Conservation (phyloP, 1,139 yeast species). For the Geotrichum carabidarum region DNA sequence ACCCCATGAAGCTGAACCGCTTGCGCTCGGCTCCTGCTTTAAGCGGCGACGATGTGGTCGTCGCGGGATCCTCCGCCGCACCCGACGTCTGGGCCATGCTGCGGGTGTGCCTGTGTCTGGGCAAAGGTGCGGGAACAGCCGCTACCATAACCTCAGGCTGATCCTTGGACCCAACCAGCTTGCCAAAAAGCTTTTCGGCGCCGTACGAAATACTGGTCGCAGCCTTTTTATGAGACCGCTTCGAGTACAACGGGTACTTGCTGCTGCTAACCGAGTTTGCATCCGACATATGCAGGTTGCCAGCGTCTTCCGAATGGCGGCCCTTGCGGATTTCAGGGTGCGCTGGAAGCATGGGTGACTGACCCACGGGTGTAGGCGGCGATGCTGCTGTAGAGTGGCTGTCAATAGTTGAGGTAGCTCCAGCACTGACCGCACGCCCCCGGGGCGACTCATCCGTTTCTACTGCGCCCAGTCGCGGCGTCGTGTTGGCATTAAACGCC, state of each 20-base stretch:
- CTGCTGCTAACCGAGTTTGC: not conserved
- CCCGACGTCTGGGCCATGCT: slow-evolving; percentile 7
- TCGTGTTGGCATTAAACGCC: slow-evolving; percentile 3
- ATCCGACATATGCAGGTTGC: slow-evolving; percentile 6
- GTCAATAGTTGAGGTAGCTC: not conserved
- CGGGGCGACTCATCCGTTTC: not conserved
- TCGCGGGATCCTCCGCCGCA: not conserved
- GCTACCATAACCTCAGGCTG: not conserved
- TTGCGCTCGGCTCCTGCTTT: slow-evolving; percentile 22
- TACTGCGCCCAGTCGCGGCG: not conserved
- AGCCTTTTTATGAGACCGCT: slow-evolving; percentile 1
- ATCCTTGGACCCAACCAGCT: slow-evolving; percentile 25
- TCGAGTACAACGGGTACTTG: slow-evolving; percentile 3
- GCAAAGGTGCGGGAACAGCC: not conserved
- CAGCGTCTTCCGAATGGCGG: slow-evolving; percentile 6
- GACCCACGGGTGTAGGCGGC: not conserved
- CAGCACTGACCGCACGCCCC: not conserved
- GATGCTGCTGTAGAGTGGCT: not conserved
- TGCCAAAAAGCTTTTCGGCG: slow-evolving; percentile 29
- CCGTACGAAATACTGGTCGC: slow-evolving; percentile 32
- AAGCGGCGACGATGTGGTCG: not conserved
- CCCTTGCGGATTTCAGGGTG: slow-evolving; percentile 4
- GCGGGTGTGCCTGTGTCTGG: slow-evolving; percentile 10
- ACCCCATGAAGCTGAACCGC: slow-evolving; percentile 28
- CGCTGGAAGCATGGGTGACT: slow-evolving; percentile 1